These are phyloP conservation scores for Marasmius oreades DNA, from an alignment of 1,284 basidiomycete species.

Conservation along the genomic window DNA sequence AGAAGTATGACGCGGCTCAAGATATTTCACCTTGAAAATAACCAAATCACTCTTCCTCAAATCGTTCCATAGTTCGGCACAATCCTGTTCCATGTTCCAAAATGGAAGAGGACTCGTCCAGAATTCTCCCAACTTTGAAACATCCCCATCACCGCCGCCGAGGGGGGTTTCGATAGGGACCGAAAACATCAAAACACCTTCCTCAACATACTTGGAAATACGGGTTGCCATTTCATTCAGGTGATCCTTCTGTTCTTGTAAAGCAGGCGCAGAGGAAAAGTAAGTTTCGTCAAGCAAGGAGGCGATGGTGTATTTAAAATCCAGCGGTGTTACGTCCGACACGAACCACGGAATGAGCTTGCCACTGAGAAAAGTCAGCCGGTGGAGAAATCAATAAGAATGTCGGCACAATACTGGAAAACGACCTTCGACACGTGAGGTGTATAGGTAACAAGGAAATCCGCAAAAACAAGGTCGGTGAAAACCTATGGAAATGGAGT, in stretches of 20 bases:
- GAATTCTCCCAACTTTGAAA: slow-evolving; percentile 54
- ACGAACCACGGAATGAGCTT: slow-evolving; percentile 95
- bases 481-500: slow-evolving; percentile 67
- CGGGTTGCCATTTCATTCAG: slow-evolving; percentile 65
- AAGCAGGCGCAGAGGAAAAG: slow-evolving; percentile 23
- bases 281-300: slow-evolving; percentile 56
- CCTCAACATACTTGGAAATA: slow-evolving; percentile 70
- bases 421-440: slow-evolving; percentile 78
- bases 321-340: slow-evolving; percentile 81
- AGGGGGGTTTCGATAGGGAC: slow-evolving; percentile 66
- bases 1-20: slow-evolving; percentile 10
- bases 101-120: slow-evolving; percentile 87
- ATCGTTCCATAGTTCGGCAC: slow-evolving; percentile 54
- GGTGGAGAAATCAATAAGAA: slow-evolving; percentile 16
- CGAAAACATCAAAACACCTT: slow-evolving; percentile 73
- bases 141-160: slow-evolving; percentile 37
- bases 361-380: slow-evolving; percentile 44
- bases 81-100: slow-evolving; percentile 70
- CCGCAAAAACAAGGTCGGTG: slow-evolving; percentile 93
- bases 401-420: slow-evolving; percentile 71
- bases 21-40: slow-evolving; percentile 76
- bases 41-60: slow-evolving; percentile 75
- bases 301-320: slow-evolving; percentile 58
- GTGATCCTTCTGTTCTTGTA: slow-evolving; percentile 29
- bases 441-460: slow-evolving; percentile 88